Base-by-base conservation (phyloP, 2,329 filamentous ascomycete genomes). In the Alternaria rosae region DNA sequence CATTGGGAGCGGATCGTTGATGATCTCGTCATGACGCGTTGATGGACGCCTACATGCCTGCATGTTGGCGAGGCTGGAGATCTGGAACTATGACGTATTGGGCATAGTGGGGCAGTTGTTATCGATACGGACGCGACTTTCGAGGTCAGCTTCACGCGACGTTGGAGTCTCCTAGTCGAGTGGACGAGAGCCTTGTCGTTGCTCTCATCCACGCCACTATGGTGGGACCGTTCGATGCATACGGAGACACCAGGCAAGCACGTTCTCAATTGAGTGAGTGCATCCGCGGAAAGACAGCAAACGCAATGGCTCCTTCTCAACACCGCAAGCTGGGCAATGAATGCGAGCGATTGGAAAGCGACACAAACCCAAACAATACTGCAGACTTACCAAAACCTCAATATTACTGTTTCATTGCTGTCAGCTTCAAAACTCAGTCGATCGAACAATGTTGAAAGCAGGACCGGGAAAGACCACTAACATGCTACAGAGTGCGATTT, bases 1-100 rank as follows among this genome's bases (percentile, higher is more conserved):
- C 59, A 61, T 61, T 53, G 58, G 23, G 45, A 25, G 45, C 32
- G 54, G 57, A 64, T 44, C 52, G 54, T 26, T 53, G 64, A 64
- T 54, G 60, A 59, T 64, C 59, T 47, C 26, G 11, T 28, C 20
- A 72, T 70, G 70, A 71, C 71, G 69, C 63, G 50, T 70, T 64
- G 67, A 68, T 61, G 42, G 26, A 38, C 35, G 35, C 35, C n/a
- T 47, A 23, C 20, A 44, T 43, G 44, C 10, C 35, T 17, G 35
- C 35, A n/a, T 38, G 35, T 38, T 20, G 42, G 17, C 20, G 17
- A 45, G 20, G 42, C 35, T 54, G 41, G 13, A 15, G 9, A 5
- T 20, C 21, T 38, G 28, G 28, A 30, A 21, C 23, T 58, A 52
- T 23, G 23, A 28, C 8, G 30, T 4, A 8, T 53, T 42, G 5